Evolutionary conservation across 1,139 yeast species (phyloP), one percentile per base, ranked within the genome.

Genomic region (Geotrichum fermentans): DNA sequence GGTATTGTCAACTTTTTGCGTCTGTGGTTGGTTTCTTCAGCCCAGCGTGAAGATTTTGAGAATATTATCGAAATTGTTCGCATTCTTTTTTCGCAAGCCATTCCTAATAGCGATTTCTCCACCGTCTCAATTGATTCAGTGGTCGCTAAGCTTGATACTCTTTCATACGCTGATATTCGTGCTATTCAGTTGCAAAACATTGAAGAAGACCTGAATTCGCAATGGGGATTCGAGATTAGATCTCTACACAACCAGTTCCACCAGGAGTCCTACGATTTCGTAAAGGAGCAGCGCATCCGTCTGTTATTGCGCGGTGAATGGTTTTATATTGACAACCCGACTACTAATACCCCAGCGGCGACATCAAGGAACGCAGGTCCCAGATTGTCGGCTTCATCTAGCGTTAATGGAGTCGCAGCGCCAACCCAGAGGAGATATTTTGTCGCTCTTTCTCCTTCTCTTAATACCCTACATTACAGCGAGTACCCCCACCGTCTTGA

Each of bases 241-340:
- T 74, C 70, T 34, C 82, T 87, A 59, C 76, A 79, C 60, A 67
- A 68, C 13, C 68, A 73, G 44, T 70, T 85, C 53, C 65, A 74
- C 4, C 67, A 68, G 16, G 92, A 87, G 61, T 87, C 84, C 0
- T 70, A 75, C 56, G 84, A 82, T 47, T 85, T 84, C 62, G 90
- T 87, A n/a, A 74, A 78, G 52, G 92, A 84, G 61, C 95, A 86
- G 65, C 73, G 95, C 57, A 79, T 83, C 40, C 69, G 83, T 49
- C 82, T 82, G 59, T 67, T 88, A 47, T 78, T 87, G 38, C 79
- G 78, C 58, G 96, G 96, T 3, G 78, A 87, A 2, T 87, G 95
- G 95, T 92, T 85, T n/a, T 82, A 73, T 59, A 75, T 83, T 2
- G 84, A 80, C 47, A 69, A 73, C 48, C 88, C 88, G 43, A 53